Base-by-base conservation (phyloP, 352 stramenopile genomes). In the Plasmopara viticola region DNA sequence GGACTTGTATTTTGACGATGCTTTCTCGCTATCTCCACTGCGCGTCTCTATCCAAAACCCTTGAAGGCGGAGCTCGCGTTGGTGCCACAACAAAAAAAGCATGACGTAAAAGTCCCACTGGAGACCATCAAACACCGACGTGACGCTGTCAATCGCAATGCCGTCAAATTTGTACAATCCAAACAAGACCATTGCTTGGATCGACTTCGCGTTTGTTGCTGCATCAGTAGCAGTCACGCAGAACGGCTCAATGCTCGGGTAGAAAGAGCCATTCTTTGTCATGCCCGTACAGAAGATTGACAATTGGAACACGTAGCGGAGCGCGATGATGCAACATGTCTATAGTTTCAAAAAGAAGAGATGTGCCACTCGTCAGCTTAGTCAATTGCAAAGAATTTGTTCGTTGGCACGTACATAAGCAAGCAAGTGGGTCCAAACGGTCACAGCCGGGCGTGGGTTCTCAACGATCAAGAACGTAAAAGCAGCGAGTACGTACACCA, bases 101-200 rank as follows among this genome's bases (percentile, higher is more conserved):
- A 91, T 70, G 6, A 93, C 70, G 52, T 89, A 87, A 38, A 95
- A 92, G 47, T 91, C 65, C 84, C 84, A 95, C 55, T 92, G 78
- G 9, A 95, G 53, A 10, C 84, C 84, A 25, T 66, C 58, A 20
- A 86, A 86, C 15, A 88, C 80, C 0, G 68, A 72, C 8, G 55
- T 79, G 34, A 84, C 56, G 18, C 54, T 63, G n/a, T 73, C 44
- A 10, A 86, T 76, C 18, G 75, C 72, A 39, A 65, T 67, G 0
- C 82, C 84, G 38, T 95, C 82, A 25, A 90, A 93, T 57, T 95
- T 95, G 66, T 90, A 95, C 28, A 95, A 48, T 2, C 84, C 84
- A 44, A 93, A 62, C n/a, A 93, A 48, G 9, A 93, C 78, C 17
- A 88, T 75, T 0, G 78, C 74, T 46, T 93, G 84, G 31, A 95